Percentiles rank a stretch among this genome's conserved stretches.
Conservation (phyloP, 140 eudicot species). For the Oenanthe javanica region DNA sequence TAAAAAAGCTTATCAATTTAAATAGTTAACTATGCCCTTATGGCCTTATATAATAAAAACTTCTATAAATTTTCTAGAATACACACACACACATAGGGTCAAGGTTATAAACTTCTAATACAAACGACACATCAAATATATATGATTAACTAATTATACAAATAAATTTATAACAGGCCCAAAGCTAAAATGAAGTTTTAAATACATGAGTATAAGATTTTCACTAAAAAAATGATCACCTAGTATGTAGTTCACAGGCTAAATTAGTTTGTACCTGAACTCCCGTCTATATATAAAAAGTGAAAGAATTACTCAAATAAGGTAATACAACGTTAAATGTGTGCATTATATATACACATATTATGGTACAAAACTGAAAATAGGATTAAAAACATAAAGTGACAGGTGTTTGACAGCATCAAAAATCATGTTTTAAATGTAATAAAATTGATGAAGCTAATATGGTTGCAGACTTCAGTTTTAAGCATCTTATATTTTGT, state of each 20-base stretch:
- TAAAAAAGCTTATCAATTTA: slow-evolving; percentile 1
- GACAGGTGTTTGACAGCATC: background rate
- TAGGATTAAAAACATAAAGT: background rate
- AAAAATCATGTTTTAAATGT: background rate
- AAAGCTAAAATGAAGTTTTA: background rate
- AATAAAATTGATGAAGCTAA: background rate
- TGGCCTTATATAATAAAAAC: background rate
- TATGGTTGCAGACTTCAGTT: background rate
- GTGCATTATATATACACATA: background rate
- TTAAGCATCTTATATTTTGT: background rate
- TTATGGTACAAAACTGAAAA: background rate
- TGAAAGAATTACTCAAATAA: background rate
- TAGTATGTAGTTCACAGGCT: background rate
- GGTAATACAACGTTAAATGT: background rate
- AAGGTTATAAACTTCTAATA: background rate
- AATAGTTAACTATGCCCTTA: background rate
- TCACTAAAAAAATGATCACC: background rate
- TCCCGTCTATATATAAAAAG: background rate
- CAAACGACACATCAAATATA: background rate
- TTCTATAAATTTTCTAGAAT: background rate
- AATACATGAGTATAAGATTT: background rate
- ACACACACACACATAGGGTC: background rate
- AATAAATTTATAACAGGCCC: background rate
- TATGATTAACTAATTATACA: background rate
- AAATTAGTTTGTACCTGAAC: background rate